These are phyloP conservation scores for Ceratocystis alfenasii DNA, from an alignment of 2,329 filamentous ascomycete species.

Conservation along the genomic window DNA sequence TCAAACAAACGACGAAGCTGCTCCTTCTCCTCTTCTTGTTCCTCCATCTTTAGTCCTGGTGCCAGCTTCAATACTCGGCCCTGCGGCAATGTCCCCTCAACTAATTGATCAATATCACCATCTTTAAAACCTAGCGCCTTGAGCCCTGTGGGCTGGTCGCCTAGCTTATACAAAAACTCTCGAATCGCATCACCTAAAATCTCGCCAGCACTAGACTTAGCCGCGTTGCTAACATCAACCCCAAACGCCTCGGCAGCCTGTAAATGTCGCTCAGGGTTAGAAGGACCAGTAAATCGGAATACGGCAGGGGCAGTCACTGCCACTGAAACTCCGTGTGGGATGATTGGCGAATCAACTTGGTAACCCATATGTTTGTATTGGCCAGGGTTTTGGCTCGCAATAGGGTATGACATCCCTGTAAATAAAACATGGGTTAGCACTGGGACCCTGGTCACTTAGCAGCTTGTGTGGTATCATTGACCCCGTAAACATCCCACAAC, in stretches of 20 bases:
- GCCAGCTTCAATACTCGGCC: conserved; percentile 82
- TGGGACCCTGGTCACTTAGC: background rate
- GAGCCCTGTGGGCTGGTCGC: conserved; percentile 81
- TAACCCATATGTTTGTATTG: conserved; percentile 84
- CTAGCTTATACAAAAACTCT: conserved; percentile 68
- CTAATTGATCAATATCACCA: conserved; percentile 66
- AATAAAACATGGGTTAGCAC: background rate
- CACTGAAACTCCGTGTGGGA: conserved; percentile 91
- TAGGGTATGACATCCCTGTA: conserved; percentile 86
- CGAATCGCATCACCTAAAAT: conserved; percentile 73
- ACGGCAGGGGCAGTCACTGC: conserved; percentile 88
- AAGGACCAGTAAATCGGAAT: conserved; percentile 82
- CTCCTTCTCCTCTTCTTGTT: conserved; percentile 53
- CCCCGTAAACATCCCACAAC: background rate
- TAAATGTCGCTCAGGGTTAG: conserved; percentile 85
- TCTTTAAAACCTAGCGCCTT: conserved; percentile 68
- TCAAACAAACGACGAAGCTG: conserved; percentile 61
- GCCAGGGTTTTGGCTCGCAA: conserved; percentile 81
- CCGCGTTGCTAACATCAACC: conserved; percentile 76
- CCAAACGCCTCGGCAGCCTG: conserved; percentile 83
- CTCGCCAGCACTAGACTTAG: conserved; percentile 78
- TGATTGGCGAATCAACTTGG: conserved; percentile 60
- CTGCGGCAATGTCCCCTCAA: conserved; percentile 92
- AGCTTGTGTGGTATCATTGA: background rate
- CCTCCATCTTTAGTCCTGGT: conserved; percentile 61